Evolutionary conservation across 2,329 filamentous ascomycete genomes (phyloP).

Genomic region (Pseudogymnoascus sp.): DNA sequence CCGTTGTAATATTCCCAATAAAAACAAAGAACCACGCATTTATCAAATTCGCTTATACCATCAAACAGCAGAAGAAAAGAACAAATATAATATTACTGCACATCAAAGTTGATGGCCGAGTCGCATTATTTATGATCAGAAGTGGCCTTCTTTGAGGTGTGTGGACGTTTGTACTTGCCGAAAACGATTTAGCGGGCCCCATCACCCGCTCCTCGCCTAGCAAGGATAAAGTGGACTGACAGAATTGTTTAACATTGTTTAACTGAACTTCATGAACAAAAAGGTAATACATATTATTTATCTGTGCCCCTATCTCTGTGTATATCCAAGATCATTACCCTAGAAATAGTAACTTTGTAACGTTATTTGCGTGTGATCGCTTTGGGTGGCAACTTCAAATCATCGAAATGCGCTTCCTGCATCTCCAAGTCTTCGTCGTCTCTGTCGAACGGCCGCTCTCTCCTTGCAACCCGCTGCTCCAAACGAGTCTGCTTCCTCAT

Average conservation of each 20-base stretch:
- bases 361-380: neutral
- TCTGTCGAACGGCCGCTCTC: neutral
- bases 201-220: neutral
- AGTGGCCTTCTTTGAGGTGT: neutral
- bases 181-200: conserved; percentile 3
- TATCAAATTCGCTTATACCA: neutral
- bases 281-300: neutral
- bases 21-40: neutral
- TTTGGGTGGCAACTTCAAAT: conserved; percentile 3
- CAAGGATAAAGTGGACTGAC: neutral
- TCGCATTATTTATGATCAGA: neutral
- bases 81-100: neutral
- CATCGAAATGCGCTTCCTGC: neutral
- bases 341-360: neutral
- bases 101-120: neutral
- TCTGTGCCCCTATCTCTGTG: neutral
- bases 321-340: neutral
- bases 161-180: neutral
- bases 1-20: neutral
- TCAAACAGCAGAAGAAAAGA: neutral
- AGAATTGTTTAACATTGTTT: neutral
- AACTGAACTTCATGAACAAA: neutral
- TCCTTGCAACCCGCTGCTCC: neutral
- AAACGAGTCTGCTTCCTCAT: neutral
- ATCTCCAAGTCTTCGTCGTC: neutral